A percentile compares a stretch with the other conserved stretches of the same genome.
These are phyloP conservation scores for Exophiala mesophila DNA, from an alignment of 2,329 filamentous ascomycete species.

Conservation along the genomic window DNA sequence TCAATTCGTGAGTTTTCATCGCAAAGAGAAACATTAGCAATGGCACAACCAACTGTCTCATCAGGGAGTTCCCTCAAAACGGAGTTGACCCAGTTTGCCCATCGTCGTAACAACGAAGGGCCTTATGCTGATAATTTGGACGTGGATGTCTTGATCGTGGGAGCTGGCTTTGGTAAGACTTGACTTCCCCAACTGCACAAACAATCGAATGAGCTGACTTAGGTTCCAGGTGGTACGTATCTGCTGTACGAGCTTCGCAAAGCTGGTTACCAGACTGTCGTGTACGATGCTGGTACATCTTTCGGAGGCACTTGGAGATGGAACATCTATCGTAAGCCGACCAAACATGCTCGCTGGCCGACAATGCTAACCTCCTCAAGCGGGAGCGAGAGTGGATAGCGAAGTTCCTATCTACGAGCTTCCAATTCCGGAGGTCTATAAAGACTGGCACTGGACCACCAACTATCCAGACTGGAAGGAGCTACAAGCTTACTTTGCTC, in stretches of 20 bases:
- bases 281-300: constrained; percentile 51
- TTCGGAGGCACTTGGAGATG: constrained; percentile 37
- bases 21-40: neutral
- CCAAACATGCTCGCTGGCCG: too few species aligned
- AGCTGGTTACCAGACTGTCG: constrained; percentile 43
- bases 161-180: constrained; percentile 33
- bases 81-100: constrained; percentile 26
- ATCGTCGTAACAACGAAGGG: constrained; percentile 29
- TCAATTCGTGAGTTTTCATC: neutral
- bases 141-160: constrained; percentile 30
- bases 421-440: constrained; percentile 44
- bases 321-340: constrained; percentile 30
- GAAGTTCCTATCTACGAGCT: constrained; percentile 45
- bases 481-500: constrained; percentile 38
- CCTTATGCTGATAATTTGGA: constrained; percentile 23
- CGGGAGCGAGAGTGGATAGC: constrained; percentile 33
- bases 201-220: too few species aligned
- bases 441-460: constrained; percentile 39
- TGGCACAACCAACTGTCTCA: neutral
- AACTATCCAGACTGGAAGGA: constrained; percentile 39
- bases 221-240: constrained; percentile 48
- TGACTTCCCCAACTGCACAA: too few species aligned
- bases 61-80: neutral
- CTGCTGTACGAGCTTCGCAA: constrained; percentile 51
- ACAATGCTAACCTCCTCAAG: too few species aligned